Percentiles rank a stretch among this genome's conserved stretches.
Conservation (phyloP, 164 flowering plant genomes). For the Magnolia officinalis region DNA sequence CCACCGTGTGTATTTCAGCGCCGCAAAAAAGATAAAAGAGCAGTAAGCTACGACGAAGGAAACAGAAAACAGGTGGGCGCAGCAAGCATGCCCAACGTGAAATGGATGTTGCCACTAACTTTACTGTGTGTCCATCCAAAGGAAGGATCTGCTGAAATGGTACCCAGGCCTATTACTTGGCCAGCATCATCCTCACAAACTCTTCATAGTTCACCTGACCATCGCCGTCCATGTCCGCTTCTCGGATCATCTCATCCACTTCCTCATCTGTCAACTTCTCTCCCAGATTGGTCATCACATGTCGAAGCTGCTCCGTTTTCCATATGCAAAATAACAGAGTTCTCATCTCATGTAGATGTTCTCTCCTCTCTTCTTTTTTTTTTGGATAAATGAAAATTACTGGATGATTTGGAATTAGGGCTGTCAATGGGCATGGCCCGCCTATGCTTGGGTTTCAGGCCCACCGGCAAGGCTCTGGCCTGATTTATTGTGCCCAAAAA, state of each 20-base stretch:
- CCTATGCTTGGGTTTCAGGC: too few species aligned
- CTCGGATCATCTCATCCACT: constrained; percentile 64
- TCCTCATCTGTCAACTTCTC: constrained; percentile 66
- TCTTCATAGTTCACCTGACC: constrained; percentile 58
- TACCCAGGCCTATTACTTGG: constrained; percentile 31
- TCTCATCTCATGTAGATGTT: background rate
- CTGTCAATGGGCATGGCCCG: too few species aligned
- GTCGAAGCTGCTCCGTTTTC: constrained; percentile 38
- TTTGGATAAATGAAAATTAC: too few species aligned
- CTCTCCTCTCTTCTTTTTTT: too few species aligned
- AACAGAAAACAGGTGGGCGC: background rate
- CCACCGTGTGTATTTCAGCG: too few species aligned
- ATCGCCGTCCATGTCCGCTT: constrained; percentile 62
- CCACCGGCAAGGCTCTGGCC: too few species aligned
- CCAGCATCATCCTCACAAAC: constrained; percentile 59
- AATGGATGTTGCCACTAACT: background rate
- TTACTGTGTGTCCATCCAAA: background rate
- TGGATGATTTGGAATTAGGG: too few species aligned
- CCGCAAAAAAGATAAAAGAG: too few species aligned
- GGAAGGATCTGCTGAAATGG: background rate
- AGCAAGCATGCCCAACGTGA: too few species aligned
- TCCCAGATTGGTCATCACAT: constrained; percentile 63
- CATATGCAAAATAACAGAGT: background rate
- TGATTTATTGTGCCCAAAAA: too few species aligned
- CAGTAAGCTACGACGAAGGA: background rate